Base-by-base conservation (phyloP, 1,284 basidiomycete species). In the Cutaneotrichosporon cutaneum region DNA sequence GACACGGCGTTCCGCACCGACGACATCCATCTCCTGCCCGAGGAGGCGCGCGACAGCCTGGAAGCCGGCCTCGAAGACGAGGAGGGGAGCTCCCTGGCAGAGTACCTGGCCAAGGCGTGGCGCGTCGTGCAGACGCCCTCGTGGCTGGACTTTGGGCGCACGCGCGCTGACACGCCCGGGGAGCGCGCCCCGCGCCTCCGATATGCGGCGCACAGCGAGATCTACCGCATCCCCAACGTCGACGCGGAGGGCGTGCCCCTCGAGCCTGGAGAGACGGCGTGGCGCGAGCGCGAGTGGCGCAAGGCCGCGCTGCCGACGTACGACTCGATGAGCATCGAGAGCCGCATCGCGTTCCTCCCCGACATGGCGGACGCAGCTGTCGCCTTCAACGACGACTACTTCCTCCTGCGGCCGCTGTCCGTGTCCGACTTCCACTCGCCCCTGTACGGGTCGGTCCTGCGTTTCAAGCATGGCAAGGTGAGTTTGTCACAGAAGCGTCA, bases 251-350 rank as follows among this genome's bases (percentile, higher is more conserved):
- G 21, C 63, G 68, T 16, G 35, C 58, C 45, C 45, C 24, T 48
- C 22, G 45, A 48, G 13, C 13, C 45, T 3, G 13, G 13, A 0
- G 45, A 48, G 10, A 24, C 45, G 6, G 68, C 11, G 70, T 70
- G 10, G 69, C 70, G 47, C 70, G 74, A 76, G 47, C 24, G 51
- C 14, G 63, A 70, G 42, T 78, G 72, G 72, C 58, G 68, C 13
- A 63, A 66, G 32, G 70, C 69, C 22, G 75, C 76, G 2, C 55
- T 77, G 9, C 77, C 77, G 13, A 73, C 67, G 16, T 79, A 73
- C 69, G 78, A 77, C 55, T 79, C 77, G 11, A 77, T 76, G 74
- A 66, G 75, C 0, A 78, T 79, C 57, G 77, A 79, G 56, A 72
- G 69, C 45, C 62, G 76, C 13, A 61, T 77, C 7, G 75, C 75